Conservation (phyloP, 2,329 filamentous ascomycete species). For the Pseudogymnoascus sp. region DNA sequence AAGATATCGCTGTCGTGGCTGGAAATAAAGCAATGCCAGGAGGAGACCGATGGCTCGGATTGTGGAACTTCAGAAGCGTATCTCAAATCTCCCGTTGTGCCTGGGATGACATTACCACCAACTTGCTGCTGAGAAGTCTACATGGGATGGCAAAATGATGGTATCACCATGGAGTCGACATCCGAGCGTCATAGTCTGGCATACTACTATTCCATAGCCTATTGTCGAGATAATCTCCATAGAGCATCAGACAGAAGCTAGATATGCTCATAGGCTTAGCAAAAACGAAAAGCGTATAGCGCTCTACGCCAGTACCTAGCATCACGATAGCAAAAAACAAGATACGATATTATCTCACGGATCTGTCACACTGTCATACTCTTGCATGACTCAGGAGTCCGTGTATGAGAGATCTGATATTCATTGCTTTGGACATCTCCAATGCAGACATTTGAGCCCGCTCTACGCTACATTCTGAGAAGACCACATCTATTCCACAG, state of each 20-base stretch:
- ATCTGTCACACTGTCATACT: conserved; percentile 29
- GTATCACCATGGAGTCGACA: conserved; percentile 1
- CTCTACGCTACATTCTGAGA: neutral
- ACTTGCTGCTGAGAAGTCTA: conserved; percentile 1
- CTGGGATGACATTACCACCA: neutral
- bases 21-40: neutral
- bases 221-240: conserved; percentile 63
- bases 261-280: conserved; percentile 40
- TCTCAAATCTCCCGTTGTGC: neutral
- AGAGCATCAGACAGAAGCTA: conserved; percentile 41
- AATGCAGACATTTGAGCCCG: neutral
- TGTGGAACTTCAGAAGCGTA: neutral
- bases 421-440: neutral
- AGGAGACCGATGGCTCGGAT: neutral
- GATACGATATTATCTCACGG: conserved; percentile 28
- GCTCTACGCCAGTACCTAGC: conserved; percentile 61
- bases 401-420: conserved; percentile 6
- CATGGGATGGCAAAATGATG: conserved; percentile 2
- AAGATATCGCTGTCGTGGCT: neutral
- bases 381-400: conserved; percentile 25
- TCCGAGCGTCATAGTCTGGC: conserved; percentile 28
- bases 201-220: conserved; percentile 45
- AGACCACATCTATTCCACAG: neutral
- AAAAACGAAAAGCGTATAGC: conserved; percentile 48
- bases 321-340: conserved; percentile 66